phyloP scores from a whole-genome alignment of 345 rosid species.

The Salix purpurea region DNA sequence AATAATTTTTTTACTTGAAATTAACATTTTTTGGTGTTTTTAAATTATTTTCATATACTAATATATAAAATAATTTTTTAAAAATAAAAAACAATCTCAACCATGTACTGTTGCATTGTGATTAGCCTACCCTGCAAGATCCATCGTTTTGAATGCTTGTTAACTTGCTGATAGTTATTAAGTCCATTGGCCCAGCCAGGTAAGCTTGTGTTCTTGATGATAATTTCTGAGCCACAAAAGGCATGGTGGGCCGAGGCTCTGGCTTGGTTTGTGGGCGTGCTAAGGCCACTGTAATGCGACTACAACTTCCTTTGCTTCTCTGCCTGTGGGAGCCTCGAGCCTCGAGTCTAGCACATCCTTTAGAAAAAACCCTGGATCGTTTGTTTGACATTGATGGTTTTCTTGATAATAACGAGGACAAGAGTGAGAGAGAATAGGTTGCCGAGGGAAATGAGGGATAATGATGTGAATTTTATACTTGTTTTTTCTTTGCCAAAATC shows the following conservation, averaged over 20 bases:
- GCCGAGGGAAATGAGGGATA: no score
- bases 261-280: slow-evolving; percentile 39
- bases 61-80: no score
- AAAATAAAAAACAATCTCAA: no score
- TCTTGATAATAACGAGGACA: slow-evolving; percentile 24
- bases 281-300: slow-evolving; percentile 24
- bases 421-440: slow-evolving; percentile 1
- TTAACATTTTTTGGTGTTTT: no score
- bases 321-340: slow-evolving; percentile 38
- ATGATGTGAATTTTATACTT: no score
- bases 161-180: slow-evolving; percentile 16
- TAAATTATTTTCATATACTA: no score
- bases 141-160: no score
- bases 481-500: no score
- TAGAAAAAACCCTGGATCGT: slow-evolving; percentile 24
- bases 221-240: slow-evolving; percentile 51
- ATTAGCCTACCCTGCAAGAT: no score
- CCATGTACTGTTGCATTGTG: no score
- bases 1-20: no score
- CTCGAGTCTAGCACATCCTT: slow-evolving; percentile 48
- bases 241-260: slow-evolving; percentile 50
- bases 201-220: slow-evolving; percentile 35
- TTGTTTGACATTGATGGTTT: slow-evolving; percentile 6
- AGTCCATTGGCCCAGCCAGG: slow-evolving; percentile 26
- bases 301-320: slow-evolving; percentile 46